Evolutionary conservation across 352 stramenopile genomes (phyloP).

Genomic region (Phytophthora vignae): DNA sequence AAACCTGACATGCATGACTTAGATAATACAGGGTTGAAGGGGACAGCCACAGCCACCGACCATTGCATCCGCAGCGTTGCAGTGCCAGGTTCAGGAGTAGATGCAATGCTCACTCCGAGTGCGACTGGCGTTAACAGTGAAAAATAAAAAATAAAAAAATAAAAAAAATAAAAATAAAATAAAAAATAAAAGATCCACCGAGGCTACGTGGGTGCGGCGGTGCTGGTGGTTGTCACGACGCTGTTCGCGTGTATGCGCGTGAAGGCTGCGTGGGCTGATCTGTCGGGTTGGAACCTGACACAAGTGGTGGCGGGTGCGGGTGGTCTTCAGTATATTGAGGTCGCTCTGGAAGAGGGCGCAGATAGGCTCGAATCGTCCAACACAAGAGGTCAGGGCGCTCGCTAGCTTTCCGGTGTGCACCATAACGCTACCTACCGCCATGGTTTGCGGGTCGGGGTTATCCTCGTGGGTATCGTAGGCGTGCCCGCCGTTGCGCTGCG

Average conservation of each 20-base stretch:
- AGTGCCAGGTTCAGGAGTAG: background rate
- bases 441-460: background rate
- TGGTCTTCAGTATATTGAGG: constrained; percentile 11
- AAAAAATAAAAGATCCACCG: too few relatives aligned
- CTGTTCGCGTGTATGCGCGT: constrained; percentile 11
- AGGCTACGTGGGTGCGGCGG: constrained; percentile 28
- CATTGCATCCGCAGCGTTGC: background rate
- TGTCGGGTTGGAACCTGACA: constrained; percentile 23
- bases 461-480: constrained; percentile 8
- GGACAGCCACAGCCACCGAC: background rate
- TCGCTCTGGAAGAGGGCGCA: constrained; percentile 16
- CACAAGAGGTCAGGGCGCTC: background rate
- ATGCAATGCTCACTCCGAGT: background rate
- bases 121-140: background rate
- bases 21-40: too few relatives aligned
- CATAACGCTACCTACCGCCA: background rate
- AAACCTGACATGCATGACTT: too few relatives aligned
- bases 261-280: constrained; percentile 9
- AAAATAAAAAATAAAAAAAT: background rate
- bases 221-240: constrained; percentile 20
- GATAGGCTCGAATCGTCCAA: background rate
- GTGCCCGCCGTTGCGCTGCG: constrained; percentile 8
- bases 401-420: background rate
- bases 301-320: background rate
- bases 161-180: too few relatives aligned